These are phyloP conservation scores for Halenospora varia DNA, from an alignment of 495 filamentous ascomycete genomes.

Conservation along the genomic window DNA sequence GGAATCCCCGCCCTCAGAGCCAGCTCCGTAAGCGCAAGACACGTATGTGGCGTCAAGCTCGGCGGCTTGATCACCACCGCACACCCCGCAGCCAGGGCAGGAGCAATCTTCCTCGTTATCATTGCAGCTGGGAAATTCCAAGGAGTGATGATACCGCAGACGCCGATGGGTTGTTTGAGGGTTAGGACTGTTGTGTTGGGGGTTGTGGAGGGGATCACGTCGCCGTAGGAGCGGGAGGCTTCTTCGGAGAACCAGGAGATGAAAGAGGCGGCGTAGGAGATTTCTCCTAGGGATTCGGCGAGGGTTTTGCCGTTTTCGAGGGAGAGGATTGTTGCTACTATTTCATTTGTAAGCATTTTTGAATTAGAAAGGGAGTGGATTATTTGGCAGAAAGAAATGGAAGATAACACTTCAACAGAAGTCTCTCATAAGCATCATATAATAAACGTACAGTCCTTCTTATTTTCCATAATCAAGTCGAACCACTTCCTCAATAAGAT, in stretches of 20 bases:
- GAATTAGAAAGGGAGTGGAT: background rate
- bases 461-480: constrained; percentile 53
- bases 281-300: constrained; percentile 52
- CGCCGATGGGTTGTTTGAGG: constrained; percentile 33
- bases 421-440: too few relatives aligned
- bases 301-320: constrained; percentile 56
- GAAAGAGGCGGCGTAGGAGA: constrained; percentile 52
- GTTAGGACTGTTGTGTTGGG: constrained; percentile 20
- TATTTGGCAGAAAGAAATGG: too few relatives aligned
- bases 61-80: constrained; percentile 62
- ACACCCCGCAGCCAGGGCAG: constrained; percentile 43
- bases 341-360: background rate
- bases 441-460: background rate
- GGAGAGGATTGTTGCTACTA: constrained; percentile 36
- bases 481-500: constrained; percentile 83
- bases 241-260: constrained; percentile 60
- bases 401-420: too few relatives aligned
- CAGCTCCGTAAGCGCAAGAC: constrained; percentile 48
- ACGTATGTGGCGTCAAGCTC: constrained; percentile 55
- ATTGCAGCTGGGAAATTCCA: constrained; percentile 43
- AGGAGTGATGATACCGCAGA: constrained; percentile 31
- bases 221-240: constrained; percentile 49
- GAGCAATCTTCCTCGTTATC: constrained; percentile 36
- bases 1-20: constrained; percentile 53
- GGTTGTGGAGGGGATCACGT: constrained; percentile 40